A percentile compares a stretch with the other conserved stretches of the same genome.
Evolutionary conservation across 495 filamentous ascomycete species (phyloP).

Genomic region (Penicillium canariense): DNA sequence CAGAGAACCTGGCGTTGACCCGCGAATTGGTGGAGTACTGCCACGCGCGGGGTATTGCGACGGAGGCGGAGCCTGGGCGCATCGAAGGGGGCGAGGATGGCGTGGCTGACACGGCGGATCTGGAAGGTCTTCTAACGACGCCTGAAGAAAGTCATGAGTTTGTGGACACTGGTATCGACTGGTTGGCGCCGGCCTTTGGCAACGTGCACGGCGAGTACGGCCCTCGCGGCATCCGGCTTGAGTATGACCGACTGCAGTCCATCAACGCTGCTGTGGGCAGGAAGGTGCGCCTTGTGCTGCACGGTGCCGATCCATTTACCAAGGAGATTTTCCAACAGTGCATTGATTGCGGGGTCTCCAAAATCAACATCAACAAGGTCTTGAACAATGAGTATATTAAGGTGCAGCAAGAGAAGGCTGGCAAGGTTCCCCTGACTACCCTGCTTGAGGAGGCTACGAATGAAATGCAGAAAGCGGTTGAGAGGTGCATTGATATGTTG

Average conservation of each 20-base stretch:
- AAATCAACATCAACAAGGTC: slow-evolving; percentile 82
- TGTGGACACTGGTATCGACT: slow-evolving; percentile 75
- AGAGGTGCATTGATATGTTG: slow-evolving; percentile 70
- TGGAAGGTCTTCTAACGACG: slow-evolving; percentile 74
- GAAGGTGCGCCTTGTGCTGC: slow-evolving; percentile 66
- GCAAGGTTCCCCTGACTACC: slow-evolving; percentile 62
- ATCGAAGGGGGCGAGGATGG: slow-evolving; percentile 88
- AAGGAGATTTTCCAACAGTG: slow-evolving; percentile 65
- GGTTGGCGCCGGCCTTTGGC: slow-evolving; percentile 80
- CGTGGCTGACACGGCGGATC: slow-evolving; percentile 69
- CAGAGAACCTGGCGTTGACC: slow-evolving; percentile 72
- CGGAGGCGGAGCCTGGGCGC: slow-evolving; percentile 77
- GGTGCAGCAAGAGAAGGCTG: slow-evolving; percentile 64
- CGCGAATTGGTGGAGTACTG: slow-evolving; percentile 68
- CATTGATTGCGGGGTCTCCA: slow-evolving; percentile 68
- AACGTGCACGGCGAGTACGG: slow-evolving; percentile 87
- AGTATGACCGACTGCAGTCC: slow-evolving; percentile 64
- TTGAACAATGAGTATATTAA: slow-evolving; percentile 69
- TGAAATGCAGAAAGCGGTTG: slow-evolving; percentile 73
- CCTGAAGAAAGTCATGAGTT: slow-evolving; percentile 75
- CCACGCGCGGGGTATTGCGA: slow-evolving; percentile 70
- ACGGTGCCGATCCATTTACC: slow-evolving; percentile 75
- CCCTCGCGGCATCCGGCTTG: slow-evolving; percentile 66
- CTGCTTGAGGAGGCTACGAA: slow-evolving; percentile 70
- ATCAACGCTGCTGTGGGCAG: slow-evolving; percentile 63